Base-by-base conservation (phyloP, 1,284 basidiomycete genomes). In the Trametes versicolor region DNA sequence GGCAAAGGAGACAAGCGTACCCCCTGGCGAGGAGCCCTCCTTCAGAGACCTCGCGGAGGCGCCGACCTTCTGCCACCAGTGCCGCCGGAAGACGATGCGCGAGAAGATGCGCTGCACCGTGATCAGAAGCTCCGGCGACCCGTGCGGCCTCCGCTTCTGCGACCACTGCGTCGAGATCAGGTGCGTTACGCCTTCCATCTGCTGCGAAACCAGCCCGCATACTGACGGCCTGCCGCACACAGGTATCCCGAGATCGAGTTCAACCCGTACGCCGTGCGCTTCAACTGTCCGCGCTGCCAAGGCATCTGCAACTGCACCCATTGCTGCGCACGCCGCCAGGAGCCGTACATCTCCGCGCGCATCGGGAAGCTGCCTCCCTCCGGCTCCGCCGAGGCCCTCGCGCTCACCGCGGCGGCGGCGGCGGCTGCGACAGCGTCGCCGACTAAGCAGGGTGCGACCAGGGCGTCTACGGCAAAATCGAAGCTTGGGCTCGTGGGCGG, bases 61-160 rank as follows among this genome's bases (percentile, higher is more conserved):
- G 32, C 51, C 64, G 34, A 70, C 71, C 32, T 72, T 57, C 54
- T 76, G 75, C 62, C 75, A 76, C 56, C 75, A 76, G 56, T 76
- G 75, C 62, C 65, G 75, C 34, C 50, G 52, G 8, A 66, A 57
- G 50, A 69, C 60, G 15, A 1, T 9, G 13, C 56, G 60, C 45
- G 68, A 70, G 45, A 77, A 76, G 69, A 73, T 77, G 74, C 68
- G 67, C 10, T 77, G 75, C 58, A 69, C 69, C 12, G 50, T 52
- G 21, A 66, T 70, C 48, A 69, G 59, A 52, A 58, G 63, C 2
- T 41, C 66, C 45, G 71, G 70, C 21, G 48, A 50, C 13, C 56
- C n/a, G 19, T 77, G 75, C 64, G 69, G 69, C 23, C 54, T 71
- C 56, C 60, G 62, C 5, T 77, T 67, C 60, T 77, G 75, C 64